Evolutionary conservation across 2,329 filamentous ascomycete species (phyloP).

Genomic region (Thielaviopsis ethacetica): DNA sequence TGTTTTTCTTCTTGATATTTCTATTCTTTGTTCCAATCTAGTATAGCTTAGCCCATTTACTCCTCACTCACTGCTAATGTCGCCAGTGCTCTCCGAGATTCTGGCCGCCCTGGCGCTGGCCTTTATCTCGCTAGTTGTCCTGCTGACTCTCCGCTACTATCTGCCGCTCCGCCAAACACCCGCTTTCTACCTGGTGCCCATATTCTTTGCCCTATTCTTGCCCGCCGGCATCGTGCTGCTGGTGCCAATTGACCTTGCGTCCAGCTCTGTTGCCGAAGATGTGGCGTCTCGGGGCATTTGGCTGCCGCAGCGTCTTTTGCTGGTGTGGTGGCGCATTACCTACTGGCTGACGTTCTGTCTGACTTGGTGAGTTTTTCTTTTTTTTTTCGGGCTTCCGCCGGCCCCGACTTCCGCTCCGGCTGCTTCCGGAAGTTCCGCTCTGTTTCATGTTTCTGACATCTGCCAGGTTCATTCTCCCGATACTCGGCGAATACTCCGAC

Average conservation of each 20-base stretch:
- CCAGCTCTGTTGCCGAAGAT: slow-evolving; percentile 58
- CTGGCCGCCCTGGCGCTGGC: slow-evolving; percentile 61
- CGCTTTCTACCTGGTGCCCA: slow-evolving; percentile 73
- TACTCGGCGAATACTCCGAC: slow-evolving; percentile 89
- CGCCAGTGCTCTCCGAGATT: slow-evolving; percentile 61
- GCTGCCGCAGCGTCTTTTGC: slow-evolving; percentile 60
- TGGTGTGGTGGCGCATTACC: slow-evolving; percentile 84
- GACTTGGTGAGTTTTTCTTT: slow-evolving; percentile 52
- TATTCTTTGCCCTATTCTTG: slow-evolving; percentile 90
- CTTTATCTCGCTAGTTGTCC: slow-evolving; percentile 56
- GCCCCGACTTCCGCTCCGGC: not conserved
- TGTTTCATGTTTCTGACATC: not conserved
- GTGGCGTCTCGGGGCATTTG: slow-evolving; percentile 65
- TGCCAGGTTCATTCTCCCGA: slow-evolving; percentile 67
- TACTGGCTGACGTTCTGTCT: slow-evolving; percentile 96
- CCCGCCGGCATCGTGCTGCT: slow-evolving; percentile 82
- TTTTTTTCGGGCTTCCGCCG: not conserved
- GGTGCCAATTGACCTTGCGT: slow-evolving; percentile 90
- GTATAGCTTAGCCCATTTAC: not conserved
- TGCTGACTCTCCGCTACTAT: slow-evolving; percentile 77
- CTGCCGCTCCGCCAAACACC: slow-evolving; percentile 82
- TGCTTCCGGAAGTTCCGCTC: not conserved
- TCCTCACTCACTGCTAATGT: slow-evolving; percentile 20
- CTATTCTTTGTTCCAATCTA: not conserved
- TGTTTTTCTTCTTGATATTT: not conserved